Evolutionary conservation across 2,329 filamentous ascomycete species (phyloP), one percentile per base, ranked within the genome.

Genomic region (Incumbomyces lentus): DNA sequence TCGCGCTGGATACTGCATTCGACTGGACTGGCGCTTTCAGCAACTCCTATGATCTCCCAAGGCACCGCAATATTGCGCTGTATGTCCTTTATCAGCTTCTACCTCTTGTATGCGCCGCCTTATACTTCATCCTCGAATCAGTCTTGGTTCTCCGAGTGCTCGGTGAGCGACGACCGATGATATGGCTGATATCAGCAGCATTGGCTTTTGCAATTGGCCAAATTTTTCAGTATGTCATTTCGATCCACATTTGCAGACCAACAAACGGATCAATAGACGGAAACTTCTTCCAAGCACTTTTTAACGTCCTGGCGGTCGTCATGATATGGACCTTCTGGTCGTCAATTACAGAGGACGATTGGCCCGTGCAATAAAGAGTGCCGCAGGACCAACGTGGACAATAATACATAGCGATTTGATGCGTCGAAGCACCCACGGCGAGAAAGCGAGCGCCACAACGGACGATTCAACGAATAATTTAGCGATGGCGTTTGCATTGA

Each of bases 281-380:
- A 41, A 80, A 90, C 5, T 68, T 98, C 1, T 98, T 98, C 64
- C 79, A 95, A 65, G 94, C 89, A 0, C 70, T 96, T 6, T 96
- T 98, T 69, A 96, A 89, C 0, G 72, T 95, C 1, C 69, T 90
- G 11, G 75, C 89, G 0, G 87, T 98, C 3, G 74, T 86, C 14
- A 79, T 79, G 67, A 69, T 95, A 54, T 98, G 92, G 89, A 66
- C 86, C 48, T 98, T 98, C 73, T 98, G 92, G 92, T 94, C 88
- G 39, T 95, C 88, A 69, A 98, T 98, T 59, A 98, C 92, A 13
- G 92, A 98, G 68, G 92, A 98, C 60, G 90, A 95, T 70, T 98
- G 92, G 92, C 87, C 89, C n/a, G 40, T 26, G 12, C 26, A 11
- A 17, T 42, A 16, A 33, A 10, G 29, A 8, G 5, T 26, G 5